These are phyloP conservation scores for Alternaria novae-zelandiae DNA, from an alignment of 2,329 filamentous ascomycete genomes.

Conservation along the genomic window DNA sequence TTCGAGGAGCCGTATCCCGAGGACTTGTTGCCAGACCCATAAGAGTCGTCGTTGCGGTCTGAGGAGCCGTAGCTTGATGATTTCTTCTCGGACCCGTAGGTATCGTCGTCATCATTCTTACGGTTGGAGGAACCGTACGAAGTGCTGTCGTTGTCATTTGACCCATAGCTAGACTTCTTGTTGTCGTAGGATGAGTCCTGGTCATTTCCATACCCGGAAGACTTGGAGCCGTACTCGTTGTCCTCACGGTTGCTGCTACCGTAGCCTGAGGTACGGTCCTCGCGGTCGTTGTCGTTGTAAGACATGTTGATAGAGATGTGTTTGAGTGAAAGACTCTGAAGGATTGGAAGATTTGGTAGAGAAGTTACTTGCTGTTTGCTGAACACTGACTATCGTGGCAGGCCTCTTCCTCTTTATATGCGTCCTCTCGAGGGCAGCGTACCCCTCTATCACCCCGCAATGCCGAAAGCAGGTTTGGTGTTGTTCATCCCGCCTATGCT, in stretches of 20 bases:
- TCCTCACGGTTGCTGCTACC: conserved; percentile 9
- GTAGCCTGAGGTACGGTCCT: conserved; percentile 6
- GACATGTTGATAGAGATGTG: conserved; percentile 7
- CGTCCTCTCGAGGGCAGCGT: not conserved
- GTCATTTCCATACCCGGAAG: conserved; percentile 11
- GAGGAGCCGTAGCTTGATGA: conserved; percentile 7
- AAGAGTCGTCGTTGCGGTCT: conserved; percentile 10
- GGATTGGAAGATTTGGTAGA: not conserved
- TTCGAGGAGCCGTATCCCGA: conserved; percentile 5
- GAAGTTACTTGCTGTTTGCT: not conserved
- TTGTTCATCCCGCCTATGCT: not conserved
- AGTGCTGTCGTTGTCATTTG: conserved; percentile 2
- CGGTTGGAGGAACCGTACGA: conserved; percentile 1
- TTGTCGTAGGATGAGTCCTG: conserved; percentile 9
- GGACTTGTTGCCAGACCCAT: conserved; percentile 16
- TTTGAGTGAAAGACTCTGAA: not conserved
- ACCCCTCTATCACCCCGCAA: conserved; percentile 8
- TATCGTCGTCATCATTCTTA: conserved; percentile 3
- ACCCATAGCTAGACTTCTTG: conserved; percentile 9
- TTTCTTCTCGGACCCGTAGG: conserved; percentile 7
- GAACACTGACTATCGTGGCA: not conserved
- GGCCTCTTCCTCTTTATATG: not conserved
- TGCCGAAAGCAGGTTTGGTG: conserved; percentile 4
- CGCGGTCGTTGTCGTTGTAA: conserved; percentile 13
- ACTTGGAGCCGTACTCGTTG: conserved; percentile 9